Evolutionary conservation across 2,329 filamentous ascomycete genomes (phyloP).

Genomic region (Trichophyton benhamiae): DNA sequence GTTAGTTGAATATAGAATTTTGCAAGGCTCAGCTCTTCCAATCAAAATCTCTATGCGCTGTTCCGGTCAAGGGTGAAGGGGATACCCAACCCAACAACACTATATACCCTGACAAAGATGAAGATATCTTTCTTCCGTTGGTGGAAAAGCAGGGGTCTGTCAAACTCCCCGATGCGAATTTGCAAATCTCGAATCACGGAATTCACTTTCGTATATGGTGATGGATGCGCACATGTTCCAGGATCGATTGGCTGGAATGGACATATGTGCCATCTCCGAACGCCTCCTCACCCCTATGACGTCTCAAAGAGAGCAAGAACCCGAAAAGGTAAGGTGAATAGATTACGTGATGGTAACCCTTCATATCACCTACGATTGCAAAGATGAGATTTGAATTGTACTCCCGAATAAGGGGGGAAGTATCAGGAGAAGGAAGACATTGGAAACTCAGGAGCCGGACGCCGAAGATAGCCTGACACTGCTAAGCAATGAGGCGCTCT

Average conservation of each 20-base stretch:
- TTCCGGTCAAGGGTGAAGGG: neutral
- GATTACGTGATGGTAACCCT: neutral
- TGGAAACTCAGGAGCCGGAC: no score
- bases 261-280: neutral
- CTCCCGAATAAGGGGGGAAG: no score
- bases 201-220: neutral
- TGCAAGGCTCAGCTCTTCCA: conserved; percentile 10
- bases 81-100: neutral
- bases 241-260: neutral
- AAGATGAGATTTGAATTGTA: no score
- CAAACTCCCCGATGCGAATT: neutral
- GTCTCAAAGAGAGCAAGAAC: neutral
- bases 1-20: conserved; percentile 21
- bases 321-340: neutral
- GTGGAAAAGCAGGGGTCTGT: neutral
- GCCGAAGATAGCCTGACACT: no score
- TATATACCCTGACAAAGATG: neutral
- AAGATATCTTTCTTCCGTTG: neutral
- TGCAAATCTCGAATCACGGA: neutral
- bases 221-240: neutral
- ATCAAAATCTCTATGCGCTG: neutral
- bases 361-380: neutral
- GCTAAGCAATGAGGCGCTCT: no score
- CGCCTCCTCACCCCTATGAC: neutral
- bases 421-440: no score